These are phyloP conservation scores for Agaricus sinodeliciosus DNA, from an alignment of 768 basidiomycete species.

Conservation along the genomic window DNA sequence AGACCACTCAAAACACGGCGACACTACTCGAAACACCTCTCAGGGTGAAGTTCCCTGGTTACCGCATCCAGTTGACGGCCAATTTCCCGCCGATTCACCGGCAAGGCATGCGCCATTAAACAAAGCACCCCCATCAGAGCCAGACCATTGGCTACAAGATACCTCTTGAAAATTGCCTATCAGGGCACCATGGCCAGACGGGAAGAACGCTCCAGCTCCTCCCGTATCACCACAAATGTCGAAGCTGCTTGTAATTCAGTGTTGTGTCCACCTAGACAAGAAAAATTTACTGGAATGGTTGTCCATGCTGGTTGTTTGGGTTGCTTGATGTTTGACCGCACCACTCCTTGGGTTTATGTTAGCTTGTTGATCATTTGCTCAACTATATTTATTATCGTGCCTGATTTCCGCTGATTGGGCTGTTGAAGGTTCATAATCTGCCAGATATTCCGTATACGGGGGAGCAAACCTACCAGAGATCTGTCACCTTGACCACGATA, in stretches of 20 bases:
- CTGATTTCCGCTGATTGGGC: slow-evolving; percentile 41
- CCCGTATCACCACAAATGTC: slow-evolving; percentile 58
- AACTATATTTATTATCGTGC: slow-evolving; percentile 13
- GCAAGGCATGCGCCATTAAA: slow-evolving; percentile 46
- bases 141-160: slow-evolving; percentile 50
- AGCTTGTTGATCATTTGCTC: not conserved
- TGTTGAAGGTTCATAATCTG: slow-evolving; percentile 5
- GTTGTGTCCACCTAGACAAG: not conserved
- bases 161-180: slow-evolving; percentile 49
- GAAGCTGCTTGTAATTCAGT: slow-evolving; percentile 30
- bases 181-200: slow-evolving; percentile 46
- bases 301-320: slow-evolving; percentile 34
- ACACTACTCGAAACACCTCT: not conserved
- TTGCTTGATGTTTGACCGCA: slow-evolving; percentile 43
- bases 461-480: slow-evolving; percentile 27
- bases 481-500: slow-evolving; percentile 48
- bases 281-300: slow-evolving; percentile 41
- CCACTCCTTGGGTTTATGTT: slow-evolving; percentile 29
- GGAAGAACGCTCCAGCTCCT: slow-evolving; percentile 47
- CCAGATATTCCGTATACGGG: not conserved
- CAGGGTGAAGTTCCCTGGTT: slow-evolving; percentile 39
- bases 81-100: slow-evolving; percentile 40
- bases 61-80: slow-evolving; percentile 47
- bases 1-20: not conserved
- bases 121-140: slow-evolving; percentile 38